Evolutionary conservation across 2,329 filamentous ascomycete species (phyloP).

Genomic region (Exophiala spinifera): DNA sequence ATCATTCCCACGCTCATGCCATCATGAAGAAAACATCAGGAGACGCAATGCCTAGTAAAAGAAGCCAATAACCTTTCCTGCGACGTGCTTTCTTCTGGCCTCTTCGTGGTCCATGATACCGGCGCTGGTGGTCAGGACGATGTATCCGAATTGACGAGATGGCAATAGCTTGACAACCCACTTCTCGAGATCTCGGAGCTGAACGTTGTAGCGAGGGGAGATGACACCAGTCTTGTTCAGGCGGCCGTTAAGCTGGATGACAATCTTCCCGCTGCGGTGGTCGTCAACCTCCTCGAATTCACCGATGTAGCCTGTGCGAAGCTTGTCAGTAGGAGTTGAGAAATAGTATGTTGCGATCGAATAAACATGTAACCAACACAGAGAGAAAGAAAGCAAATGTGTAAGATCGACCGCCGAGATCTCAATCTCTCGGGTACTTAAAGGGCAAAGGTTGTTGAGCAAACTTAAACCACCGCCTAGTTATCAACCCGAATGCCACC

Average conservation of each 20-base stretch:
- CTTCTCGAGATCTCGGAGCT: slow-evolving; percentile 96
- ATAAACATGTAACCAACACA: slow-evolving; percentile 90
- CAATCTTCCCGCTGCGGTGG: slow-evolving; percentile 99
- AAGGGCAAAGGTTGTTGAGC: slow-evolving; percentile 92
- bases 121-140: slow-evolving; percentile 97
- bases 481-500: slow-evolving; percentile 86
- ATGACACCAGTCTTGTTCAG: slow-evolving; percentile 99
- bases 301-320: slow-evolving; percentile 81
- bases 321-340: slow-evolving; percentile 49
- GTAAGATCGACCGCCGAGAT: slow-evolving; percentile 81
- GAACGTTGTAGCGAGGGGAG: slow-evolving; percentile 98
- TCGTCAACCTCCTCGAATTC: slow-evolving; percentile 99
- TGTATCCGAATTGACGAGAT: slow-evolving; percentile 99
- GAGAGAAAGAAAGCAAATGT: slow-evolving; percentile 64
- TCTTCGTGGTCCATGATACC: slow-evolving; percentile 99
- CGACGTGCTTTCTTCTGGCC: slow-evolving; percentile 97
- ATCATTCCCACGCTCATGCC: slow-evolving; percentile 22
- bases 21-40: slow-evolving; percentile 9
- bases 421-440: slow-evolving; percentile 97
- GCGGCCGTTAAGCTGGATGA: slow-evolving; percentile 98
- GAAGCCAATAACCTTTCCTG: slow-evolving; percentile 99
- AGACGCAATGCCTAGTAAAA: slow-evolving; percentile 71
- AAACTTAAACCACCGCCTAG: slow-evolving; percentile 89
- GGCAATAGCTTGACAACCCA: slow-evolving; percentile 99
- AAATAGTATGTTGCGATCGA: slow-evolving; percentile 70